phyloP scores from a whole-genome alignment of 257 asterid genomes.

The Solanum phureja region DNA sequence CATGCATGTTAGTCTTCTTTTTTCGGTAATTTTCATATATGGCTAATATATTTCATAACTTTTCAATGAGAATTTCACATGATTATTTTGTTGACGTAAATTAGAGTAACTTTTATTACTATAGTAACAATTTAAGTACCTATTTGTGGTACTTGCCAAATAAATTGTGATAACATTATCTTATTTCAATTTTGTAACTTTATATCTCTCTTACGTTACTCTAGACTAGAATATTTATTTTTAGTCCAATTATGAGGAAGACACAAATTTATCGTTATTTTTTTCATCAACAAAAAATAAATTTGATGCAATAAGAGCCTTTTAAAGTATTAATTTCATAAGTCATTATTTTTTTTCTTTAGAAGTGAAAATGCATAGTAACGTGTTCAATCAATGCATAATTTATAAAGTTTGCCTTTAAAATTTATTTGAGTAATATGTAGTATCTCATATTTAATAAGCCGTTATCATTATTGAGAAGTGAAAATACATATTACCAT shows the following conservation, averaged over 20 bases:
- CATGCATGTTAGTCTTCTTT: not conserved
- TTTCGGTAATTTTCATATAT: not conserved
- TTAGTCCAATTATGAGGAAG: not conserved
- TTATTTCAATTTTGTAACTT: too few species aligned
- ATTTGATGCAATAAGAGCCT: too few species aligned
- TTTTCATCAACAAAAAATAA: too few species aligned
- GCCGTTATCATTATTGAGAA: not conserved
- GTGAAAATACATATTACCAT: not conserved
- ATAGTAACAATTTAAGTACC: not conserved
- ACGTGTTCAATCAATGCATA: not conserved
- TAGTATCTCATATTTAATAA: not conserved
- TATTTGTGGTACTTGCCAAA: not conserved
- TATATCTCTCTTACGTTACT: too few species aligned
- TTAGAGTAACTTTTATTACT: not conserved
- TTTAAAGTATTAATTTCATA: too few species aligned
- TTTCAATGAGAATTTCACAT: not conserved
- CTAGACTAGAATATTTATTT: not conserved
- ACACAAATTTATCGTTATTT: not conserved
- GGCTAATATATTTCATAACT: not conserved
- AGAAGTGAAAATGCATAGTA: not conserved
- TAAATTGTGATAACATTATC: not conserved
- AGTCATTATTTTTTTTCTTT: not conserved
- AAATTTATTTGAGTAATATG: not conserved
- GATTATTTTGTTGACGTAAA: not conserved
- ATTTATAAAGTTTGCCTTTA: not conserved